Evolutionary conservation across 1,139 yeast species (phyloP).

Genomic region (Yamadazyma kanchanaburiensis): DNA sequence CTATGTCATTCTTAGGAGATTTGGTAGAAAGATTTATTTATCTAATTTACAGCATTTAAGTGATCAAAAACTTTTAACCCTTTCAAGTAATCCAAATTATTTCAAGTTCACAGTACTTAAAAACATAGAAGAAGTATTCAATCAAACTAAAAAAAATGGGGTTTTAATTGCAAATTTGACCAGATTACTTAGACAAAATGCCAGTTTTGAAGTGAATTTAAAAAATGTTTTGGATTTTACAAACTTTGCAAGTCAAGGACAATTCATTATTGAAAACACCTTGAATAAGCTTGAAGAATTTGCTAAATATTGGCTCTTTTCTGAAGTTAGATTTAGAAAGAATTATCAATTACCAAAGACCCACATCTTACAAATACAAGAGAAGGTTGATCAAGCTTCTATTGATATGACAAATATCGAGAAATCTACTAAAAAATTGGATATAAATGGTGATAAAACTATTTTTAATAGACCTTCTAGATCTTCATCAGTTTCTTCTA

Average conservation of each 20-base stretch:
- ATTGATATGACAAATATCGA: slow-evolving; percentile 1
- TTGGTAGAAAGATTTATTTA: slow-evolving; percentile 44
- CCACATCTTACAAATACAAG: slow-evolving; percentile 5
- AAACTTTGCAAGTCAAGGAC: slow-evolving; percentile 33
- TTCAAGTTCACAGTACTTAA: slow-evolving; percentile 29
- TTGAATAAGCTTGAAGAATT: slow-evolving; percentile 30
- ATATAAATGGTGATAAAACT: slow-evolving; percentile 6
- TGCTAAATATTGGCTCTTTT: slow-evolving; percentile 30
- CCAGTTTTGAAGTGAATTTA: slow-evolving; percentile 31
- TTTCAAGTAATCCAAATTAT: slow-evolving; percentile 19
- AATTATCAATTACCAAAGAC: slow-evolving; percentile 23
- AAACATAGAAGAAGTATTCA: slow-evolving; percentile 42
- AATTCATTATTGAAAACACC: slow-evolving; percentile 21
- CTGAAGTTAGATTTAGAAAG: slow-evolving; percentile 37
- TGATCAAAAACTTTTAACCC: slow-evolving; percentile 34
- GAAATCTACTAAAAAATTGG: slow-evolving; percentile 2
- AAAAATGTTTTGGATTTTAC: slow-evolving; percentile 39
- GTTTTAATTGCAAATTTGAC: slow-evolving; percentile 49
- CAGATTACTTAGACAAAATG: slow-evolving; percentile 45
- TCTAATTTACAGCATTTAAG: slow-evolving; percentile 38
- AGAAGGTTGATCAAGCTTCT: slow-evolving; percentile 2
- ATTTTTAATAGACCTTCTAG: slow-evolving; percentile 24
- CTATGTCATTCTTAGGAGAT: slow-evolving; percentile 38
- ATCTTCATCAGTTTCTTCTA: slow-evolving; percentile 23
- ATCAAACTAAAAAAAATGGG: slow-evolving; percentile 49